Percentiles rank a stretch among this genome's conserved stretches.
phyloP scores from a whole-genome alignment of 2,329 filamentous ascomycete species.

The Aspergillus vadensis region DNA sequence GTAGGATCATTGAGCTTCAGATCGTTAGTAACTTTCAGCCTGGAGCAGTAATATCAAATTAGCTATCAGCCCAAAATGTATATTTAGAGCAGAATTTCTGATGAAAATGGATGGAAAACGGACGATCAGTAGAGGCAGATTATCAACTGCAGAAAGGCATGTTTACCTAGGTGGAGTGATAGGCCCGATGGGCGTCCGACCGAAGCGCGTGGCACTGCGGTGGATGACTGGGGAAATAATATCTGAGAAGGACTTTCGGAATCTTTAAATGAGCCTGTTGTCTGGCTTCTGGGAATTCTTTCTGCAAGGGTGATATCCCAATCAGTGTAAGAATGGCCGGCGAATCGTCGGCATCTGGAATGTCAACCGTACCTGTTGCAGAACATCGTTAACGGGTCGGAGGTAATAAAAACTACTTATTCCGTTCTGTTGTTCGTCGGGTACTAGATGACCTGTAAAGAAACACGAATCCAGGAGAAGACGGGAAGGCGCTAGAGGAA shows the following conservation, averaged over 20 bases:
- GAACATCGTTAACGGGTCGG: slow-evolving; percentile 43
- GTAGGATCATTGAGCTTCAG: too few relatives aligned
- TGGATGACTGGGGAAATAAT: slow-evolving; percentile 55
- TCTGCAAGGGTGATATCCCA: slow-evolving; percentile 45
- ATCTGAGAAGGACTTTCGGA: slow-evolving; percentile 80
- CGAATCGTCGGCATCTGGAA: not conserved
- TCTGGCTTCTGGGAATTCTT: slow-evolving; percentile 82
- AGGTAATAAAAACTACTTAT: too few relatives aligned
- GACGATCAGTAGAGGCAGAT: too few relatives aligned
- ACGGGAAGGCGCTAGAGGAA: not conserved
- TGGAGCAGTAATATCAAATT: too few relatives aligned
- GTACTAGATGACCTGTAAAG: not conserved
- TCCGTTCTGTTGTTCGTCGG: not conserved
- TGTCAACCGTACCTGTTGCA: slow-evolving; percentile 46
- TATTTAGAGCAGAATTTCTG: too few relatives aligned
- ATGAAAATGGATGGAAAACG: too few relatives aligned
- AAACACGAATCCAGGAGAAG: not conserved
- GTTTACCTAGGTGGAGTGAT: slow-evolving; percentile 31
- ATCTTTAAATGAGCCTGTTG: slow-evolving; percentile 79
- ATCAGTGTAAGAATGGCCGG: slow-evolving; percentile 16
- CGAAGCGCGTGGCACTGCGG: slow-evolving; percentile 29
- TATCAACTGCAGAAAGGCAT: slow-evolving; percentile 2
- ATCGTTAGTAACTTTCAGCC: too few relatives aligned
- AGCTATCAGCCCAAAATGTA: too few relatives aligned
- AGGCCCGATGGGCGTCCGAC: slow-evolving; percentile 25